These are phyloP conservation scores for Suillus luteus DNA, from an alignment of 768 basidiomycete genomes.

Conservation along the genomic window DNA sequence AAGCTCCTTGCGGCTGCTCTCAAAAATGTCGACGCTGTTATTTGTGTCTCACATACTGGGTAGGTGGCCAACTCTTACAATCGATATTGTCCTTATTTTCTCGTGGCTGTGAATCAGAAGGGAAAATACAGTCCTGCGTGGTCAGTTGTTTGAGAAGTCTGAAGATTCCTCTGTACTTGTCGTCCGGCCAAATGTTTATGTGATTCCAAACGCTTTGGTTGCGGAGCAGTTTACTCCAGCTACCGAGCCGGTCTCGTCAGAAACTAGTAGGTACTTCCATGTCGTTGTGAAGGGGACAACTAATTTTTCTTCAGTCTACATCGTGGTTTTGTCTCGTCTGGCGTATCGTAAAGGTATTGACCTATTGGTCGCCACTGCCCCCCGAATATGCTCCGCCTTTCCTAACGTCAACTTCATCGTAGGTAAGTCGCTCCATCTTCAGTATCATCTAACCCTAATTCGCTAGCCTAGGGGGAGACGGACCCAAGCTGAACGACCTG, in stretches of 20 bases:
- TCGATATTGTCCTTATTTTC: slow-evolving; percentile 5
- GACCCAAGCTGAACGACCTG: slow-evolving; percentile 92
- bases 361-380: slow-evolving; percentile 89
- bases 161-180: slow-evolving; percentile 45
- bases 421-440: slow-evolving; percentile 45
- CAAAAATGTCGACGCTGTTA: slow-evolving; percentile 89
- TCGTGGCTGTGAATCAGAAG: slow-evolving; percentile 53
- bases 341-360: slow-evolving; percentile 98
- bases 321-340: slow-evolving; percentile 87
- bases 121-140: slow-evolving; percentile 95
- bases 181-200: slow-evolving; percentile 69
- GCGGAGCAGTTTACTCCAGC: slow-evolving; percentile 83
- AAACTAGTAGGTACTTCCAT: slow-evolving; percentile 52
- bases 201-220: slow-evolving; percentile 92
- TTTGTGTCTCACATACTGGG: slow-evolving; percentile 98
- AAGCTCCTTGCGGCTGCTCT: slow-evolving; percentile 87
- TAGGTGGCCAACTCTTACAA: slow-evolving; percentile 35
- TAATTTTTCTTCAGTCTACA: slow-evolving; percentile 62
- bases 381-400: slow-evolving; percentile 82
- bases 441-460: slow-evolving; percentile 6
- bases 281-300: background rate
- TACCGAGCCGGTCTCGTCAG: slow-evolving; percentile 42
- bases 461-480: slow-evolving; percentile 77
- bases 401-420: slow-evolving; percentile 89
- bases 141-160: slow-evolving; percentile 63